A percentile compares a stretch with the other conserved stretches of the same genome.
These are phyloP conservation scores for Wallacemonas sp. DNA, from an alignment of 208 protist genomes.

Conservation along the genomic window DNA sequence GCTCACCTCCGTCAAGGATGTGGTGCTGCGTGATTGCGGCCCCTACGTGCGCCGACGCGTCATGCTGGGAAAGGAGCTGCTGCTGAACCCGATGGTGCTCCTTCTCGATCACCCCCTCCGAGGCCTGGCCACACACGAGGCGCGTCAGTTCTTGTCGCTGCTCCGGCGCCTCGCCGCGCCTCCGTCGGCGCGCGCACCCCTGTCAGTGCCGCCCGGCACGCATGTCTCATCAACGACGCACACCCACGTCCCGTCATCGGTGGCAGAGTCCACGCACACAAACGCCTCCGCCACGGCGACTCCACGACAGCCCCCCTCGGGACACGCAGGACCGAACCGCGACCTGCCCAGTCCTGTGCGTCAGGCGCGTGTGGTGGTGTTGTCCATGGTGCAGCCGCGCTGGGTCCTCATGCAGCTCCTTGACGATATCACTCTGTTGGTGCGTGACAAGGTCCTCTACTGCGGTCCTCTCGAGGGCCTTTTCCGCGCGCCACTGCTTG, in stretches of 20 bases:
- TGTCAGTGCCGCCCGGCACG: constrained; percentile 14
- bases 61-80: constrained; percentile 54
- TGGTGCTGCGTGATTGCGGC: constrained; percentile 38
- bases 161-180: constrained; percentile 44
- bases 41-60: constrained; percentile 55
- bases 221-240: constrained; percentile 9
- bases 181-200: constrained; percentile 16
- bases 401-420: constrained; percentile 63
- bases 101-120: constrained; percentile 53
- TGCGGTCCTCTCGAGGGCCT: constrained; percentile 43
- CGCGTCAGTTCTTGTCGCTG: constrained; percentile 52
- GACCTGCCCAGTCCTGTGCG: background rate
- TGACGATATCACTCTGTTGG: constrained; percentile 63
- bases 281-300: too few relatives aligned
- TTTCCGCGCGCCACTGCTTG: constrained; percentile 28
- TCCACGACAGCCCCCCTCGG: too few relatives aligned
- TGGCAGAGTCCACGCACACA: too few relatives aligned
- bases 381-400: constrained; percentile 63
- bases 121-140: constrained; percentile 63
- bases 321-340: too few relatives aligned
- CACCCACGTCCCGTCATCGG: too few relatives aligned
- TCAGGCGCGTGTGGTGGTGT: constrained; percentile 33
- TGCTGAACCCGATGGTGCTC: constrained; percentile 57
- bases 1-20: constrained; percentile 26
- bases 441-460: constrained; percentile 45